Conservation (phyloP, 805 yeast species). For the Candida railenensis region DNA sequence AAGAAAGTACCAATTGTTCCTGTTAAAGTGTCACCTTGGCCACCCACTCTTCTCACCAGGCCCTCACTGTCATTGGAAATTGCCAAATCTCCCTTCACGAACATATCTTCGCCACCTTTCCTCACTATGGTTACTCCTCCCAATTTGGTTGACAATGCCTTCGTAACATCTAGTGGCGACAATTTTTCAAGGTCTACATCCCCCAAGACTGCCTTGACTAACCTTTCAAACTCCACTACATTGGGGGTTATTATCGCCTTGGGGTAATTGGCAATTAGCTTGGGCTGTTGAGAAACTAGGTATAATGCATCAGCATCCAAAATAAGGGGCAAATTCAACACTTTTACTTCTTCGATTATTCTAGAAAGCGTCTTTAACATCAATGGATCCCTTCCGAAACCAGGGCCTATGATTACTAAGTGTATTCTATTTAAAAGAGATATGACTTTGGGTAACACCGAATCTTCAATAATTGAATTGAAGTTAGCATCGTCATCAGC, state of each 20-base stretch:
- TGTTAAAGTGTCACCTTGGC: constrained; percentile 92
- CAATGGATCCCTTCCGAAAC: constrained; percentile 77
- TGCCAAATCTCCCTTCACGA: constrained; percentile 48
- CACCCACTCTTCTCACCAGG: constrained; percentile 82
- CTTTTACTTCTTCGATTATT: constrained; percentile 56
- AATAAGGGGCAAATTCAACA: constrained; percentile 64
- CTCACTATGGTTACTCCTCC: constrained; percentile 64
- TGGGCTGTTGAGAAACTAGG: constrained; percentile 58
- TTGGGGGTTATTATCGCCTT: constrained; percentile 86
- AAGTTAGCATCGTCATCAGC: constrained; percentile 18
- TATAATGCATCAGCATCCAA: constrained; percentile 90
- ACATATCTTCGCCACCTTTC: constrained; percentile 70
- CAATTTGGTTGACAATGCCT: constrained; percentile 45
- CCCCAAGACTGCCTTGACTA: constrained; percentile 37
- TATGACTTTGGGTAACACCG: constrained; percentile 56
- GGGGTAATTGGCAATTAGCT: constrained; percentile 50
- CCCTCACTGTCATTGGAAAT: constrained; percentile 55
- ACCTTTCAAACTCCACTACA: constrained; percentile 74
- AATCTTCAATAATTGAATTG: constrained; percentile 34
- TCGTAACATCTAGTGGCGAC: constrained; percentile 26
- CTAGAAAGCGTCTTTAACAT: constrained; percentile 62
- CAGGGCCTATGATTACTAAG: constrained; percentile 88
- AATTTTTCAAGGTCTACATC: constrained; percentile 39
- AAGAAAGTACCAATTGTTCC: constrained; percentile 82
- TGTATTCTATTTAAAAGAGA: constrained; percentile 65